phyloP scores from a whole-genome alignment of 208 protist species.

The Trypanosoma lewisi region DNA sequence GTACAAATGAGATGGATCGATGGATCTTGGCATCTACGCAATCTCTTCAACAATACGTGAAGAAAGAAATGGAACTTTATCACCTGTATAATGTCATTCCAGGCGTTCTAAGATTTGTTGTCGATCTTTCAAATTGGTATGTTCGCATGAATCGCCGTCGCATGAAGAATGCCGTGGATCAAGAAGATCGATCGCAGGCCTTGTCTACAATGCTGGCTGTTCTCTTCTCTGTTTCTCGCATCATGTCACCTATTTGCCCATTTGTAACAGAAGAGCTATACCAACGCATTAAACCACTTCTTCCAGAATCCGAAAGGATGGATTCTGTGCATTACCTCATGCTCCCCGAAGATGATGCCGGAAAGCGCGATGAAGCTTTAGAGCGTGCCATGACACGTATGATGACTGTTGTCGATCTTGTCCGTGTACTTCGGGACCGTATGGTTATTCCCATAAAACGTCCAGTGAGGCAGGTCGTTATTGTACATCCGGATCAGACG shows the following conservation, averaged over 20 bases:
- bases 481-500: slow-evolving; percentile 78
- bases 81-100: slow-evolving; percentile 99
- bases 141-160: slow-evolving; percentile 97
- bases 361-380: slow-evolving; percentile 66
- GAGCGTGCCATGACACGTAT: slow-evolving; percentile 87
- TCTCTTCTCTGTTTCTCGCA: slow-evolving; percentile 82
- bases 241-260: slow-evolving; percentile 98
- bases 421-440: slow-evolving; percentile 93
- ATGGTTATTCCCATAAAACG: slow-evolving; percentile 91
- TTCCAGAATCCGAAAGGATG: slow-evolving; percentile 81
- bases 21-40: slow-evolving; percentile 98
- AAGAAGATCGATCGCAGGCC: slow-evolving; percentile 76
- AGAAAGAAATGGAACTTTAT: slow-evolving; percentile 96
- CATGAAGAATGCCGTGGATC: slow-evolving; percentile 87
- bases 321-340: slow-evolving; percentile 94
- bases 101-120: slow-evolving; percentile 95
- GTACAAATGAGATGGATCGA: slow-evolving; percentile 97
- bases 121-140: slow-evolving; percentile 99
- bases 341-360: slow-evolving; percentile 81
- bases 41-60: slow-evolving; percentile 94
- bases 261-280: slow-evolving; percentile 99
- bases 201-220: slow-evolving; percentile 93
- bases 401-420: slow-evolving; percentile 92
- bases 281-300: slow-evolving; percentile 92
- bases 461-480: slow-evolving; percentile 86